Base-by-base conservation (phyloP, 1,284 basidiomycete genomes). In the Cryptococcus sp. region DNA sequence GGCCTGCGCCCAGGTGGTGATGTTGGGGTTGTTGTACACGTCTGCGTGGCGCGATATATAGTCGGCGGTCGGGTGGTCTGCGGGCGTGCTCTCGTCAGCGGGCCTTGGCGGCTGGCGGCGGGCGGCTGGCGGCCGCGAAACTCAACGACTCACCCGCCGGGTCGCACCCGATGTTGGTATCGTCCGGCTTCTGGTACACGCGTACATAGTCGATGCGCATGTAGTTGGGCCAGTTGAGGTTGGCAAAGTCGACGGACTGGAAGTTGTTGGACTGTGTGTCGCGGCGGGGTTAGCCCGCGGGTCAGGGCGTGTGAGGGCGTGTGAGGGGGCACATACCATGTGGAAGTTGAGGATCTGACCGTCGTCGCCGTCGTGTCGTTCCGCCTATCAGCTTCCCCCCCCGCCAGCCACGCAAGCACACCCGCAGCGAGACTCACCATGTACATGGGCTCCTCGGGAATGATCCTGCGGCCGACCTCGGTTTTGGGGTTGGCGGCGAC, bases 361-460 rank as follows among this genome's bases (percentile, higher is more conserved):
- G n/a, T n/a, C n/a, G n/a, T n/a, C n/a, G n/a, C n/a, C n/a, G n/a
- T n/a, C n/a, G n/a, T 24, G 7, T 15, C 21, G 23, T 33, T 20
- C 7, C 9, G 13, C 35, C 33, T 35, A 48, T 44, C 11, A 33
- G 6, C 16, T n/a, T 35, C 6, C 5, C n/a, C 39, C 18, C 15
- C 39, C 24, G 5, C 39, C 37, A 23, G 36, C 7, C 5, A 46
- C 15, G 21, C 16, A 33, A 24, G 21, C 15, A 9, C 16, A 21
- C 7, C 16, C 9, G 16, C 16, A 28, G 46, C 21, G 15, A 11
- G 11, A 79, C 81, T 50, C 62, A 86, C 79, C 77, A 84, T 45
- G 16, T 70, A 64, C 77, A 78, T 85, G 1, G 88, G 88, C 67
- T 91, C 89, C 68, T 91, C 88, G 8, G 88, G 79, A 50, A 93